Evolutionary conservation across 345 rosid genomes (phyloP).

Genomic region (Eucalyptus marginata): DNA sequence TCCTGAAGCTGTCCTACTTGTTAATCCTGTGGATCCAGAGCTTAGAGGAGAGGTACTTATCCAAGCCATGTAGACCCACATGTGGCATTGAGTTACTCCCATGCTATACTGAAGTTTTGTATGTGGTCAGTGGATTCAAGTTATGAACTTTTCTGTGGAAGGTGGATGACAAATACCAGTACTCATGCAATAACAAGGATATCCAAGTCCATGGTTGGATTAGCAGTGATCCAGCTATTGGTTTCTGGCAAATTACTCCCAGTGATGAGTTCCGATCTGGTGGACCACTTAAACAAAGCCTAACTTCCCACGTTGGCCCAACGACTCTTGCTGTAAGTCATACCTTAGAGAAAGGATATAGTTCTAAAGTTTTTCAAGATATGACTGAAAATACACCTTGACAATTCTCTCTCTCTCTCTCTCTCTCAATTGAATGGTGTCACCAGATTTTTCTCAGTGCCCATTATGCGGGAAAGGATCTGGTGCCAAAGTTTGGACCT

Average conservation of each 20-base stretch:
- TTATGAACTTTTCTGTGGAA: slow-evolving; percentile 1
- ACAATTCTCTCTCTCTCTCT: background rate
- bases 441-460: slow-evolving; percentile 76
- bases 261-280: slow-evolving; percentile 93
- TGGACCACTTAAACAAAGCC: slow-evolving; percentile 87
- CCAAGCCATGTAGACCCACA: background rate
- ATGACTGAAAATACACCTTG: background rate
- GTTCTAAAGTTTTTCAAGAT: background rate
- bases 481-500: slow-evolving; percentile 38
- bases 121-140: background rate
- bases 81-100: background rate
- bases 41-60: slow-evolving; percentile 59
- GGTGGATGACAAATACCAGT: slow-evolving; percentile 98
- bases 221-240: slow-evolving; percentile 64
- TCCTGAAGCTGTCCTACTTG: slow-evolving; percentile 78
- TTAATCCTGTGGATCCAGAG: slow-evolving; percentile 55
- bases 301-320: slow-evolving; percentile 96
- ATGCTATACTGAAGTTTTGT: background rate
- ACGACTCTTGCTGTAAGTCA: slow-evolving; percentile 70
- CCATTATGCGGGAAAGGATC: slow-evolving; percentile 69
- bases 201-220: slow-evolving; percentile 91
- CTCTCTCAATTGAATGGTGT: background rate
- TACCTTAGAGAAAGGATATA: background rate
- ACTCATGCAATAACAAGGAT: slow-evolving; percentile 81
- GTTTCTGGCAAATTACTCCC: slow-evolving; percentile 96